Evolutionary conservation across 768 basidiomycete species (phyloP), one percentile per base, ranked within the genome.

Genomic region (Strobilomyces echinocephalus): DNA sequence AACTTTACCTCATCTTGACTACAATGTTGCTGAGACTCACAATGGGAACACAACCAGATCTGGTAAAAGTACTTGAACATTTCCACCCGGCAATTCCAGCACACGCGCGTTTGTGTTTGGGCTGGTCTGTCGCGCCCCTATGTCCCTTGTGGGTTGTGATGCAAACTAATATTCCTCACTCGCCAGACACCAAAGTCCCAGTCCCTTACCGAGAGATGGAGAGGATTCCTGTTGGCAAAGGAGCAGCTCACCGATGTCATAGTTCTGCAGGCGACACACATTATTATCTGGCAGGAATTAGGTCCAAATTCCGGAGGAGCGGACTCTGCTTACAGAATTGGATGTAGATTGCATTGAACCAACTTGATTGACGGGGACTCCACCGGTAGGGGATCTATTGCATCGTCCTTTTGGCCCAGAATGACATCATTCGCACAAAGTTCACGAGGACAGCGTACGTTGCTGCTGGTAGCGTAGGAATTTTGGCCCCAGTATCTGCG

Each of bases 401-500:
- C 76, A 60, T 82, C 73, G 63, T 88, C 85, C 81, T 85, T 18
- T 54, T 38, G 30, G 59, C 15, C 15, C 24, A 16, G 38, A 53
- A 41, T 52, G 57, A 47, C 56, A 34, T 30, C 15, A 30, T 49
- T 46, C 6, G 30, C 24, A 45, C 52, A 47, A 50, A 21, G 24
- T 2, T 46, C 34, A 20, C 15, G 15, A 52, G 35, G 46, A 53
- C 7, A 41, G 62, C 72, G 53, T 48, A 80, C 83, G 54, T 85
- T 76, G 20, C 63, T 63, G 55, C 79, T 73, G 6, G 70, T 72
- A 10, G 84, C 85, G 38, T 86, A 85, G 2, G 86, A 86, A 59
- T 87, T 83, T 66, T 88, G 85, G 53, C 86, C 87, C 83, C 83
- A 87, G 64, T 86, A 87, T 31, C 84, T 85, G 63, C 16, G 45